Conservation (phyloP, 768 basidiomycete genomes). For the Boletus pseudo-olivaceus region DNA sequence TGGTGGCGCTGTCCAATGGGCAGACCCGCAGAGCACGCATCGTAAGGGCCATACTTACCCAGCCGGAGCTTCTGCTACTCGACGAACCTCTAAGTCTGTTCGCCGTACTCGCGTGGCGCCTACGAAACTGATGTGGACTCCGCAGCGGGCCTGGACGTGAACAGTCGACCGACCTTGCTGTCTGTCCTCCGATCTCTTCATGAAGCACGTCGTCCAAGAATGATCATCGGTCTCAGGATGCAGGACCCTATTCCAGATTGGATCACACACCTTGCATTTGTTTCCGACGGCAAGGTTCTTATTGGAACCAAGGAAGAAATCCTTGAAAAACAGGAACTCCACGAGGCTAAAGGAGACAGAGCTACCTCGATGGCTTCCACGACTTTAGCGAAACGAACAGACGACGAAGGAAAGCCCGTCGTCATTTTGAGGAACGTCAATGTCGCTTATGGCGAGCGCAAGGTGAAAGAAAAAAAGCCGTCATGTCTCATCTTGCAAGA, state of each 20-base stretch:
- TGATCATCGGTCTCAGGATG: slow-evolving; percentile 62
- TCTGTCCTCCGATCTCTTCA: slow-evolving; percentile 56
- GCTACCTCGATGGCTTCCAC: background rate
- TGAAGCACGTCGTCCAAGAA: slow-evolving; percentile 44
- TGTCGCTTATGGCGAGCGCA: slow-evolving; percentile 65
- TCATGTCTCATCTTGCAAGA: background rate
- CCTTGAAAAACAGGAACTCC: slow-evolving; percentile 26
- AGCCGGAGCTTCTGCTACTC: slow-evolving; percentile 75
- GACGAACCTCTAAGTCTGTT: slow-evolving; percentile 85
- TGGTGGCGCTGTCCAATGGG: slow-evolving; percentile 85
- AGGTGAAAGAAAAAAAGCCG: slow-evolving; percentile 35
- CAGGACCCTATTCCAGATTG: slow-evolving; percentile 74
- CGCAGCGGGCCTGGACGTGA: slow-evolving; percentile 75
- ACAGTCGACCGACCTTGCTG: slow-evolving; percentile 54
- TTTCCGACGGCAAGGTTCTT: slow-evolving; percentile 45
- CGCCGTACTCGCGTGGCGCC: background rate
- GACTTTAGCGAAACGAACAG: background rate
- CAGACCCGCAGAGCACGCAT: slow-evolving; percentile 88
- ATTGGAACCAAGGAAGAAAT: slow-evolving; percentile 51
- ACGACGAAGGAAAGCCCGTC: slow-evolving; percentile 37
- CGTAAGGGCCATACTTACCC: slow-evolving; percentile 64
- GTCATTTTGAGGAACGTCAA: slow-evolving; percentile 64
- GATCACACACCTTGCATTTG: slow-evolving; percentile 64
- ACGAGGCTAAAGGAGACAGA: background rate
- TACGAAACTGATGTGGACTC: background rate